Percentiles rank a stretch among this genome's conserved stretches.
phyloP scores from a whole-genome alignment of 2,329 filamentous ascomycete genomes.

The Cercospora janseana region DNA sequence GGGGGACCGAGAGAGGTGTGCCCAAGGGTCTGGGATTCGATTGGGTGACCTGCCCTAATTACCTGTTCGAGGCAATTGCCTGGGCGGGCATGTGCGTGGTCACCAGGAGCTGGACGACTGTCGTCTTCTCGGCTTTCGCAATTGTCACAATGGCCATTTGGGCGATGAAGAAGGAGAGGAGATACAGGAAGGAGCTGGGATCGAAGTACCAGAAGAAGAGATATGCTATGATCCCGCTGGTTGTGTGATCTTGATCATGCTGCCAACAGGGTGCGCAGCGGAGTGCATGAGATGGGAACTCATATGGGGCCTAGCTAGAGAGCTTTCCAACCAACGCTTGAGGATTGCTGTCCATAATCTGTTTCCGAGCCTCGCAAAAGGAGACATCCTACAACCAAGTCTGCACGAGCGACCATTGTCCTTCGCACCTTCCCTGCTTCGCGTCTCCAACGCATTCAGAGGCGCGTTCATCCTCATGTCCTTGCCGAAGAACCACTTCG shows the following conservation, averaged over 20 bases:
- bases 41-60: conserved; percentile 93
- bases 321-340: no score
- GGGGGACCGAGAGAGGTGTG: conserved; percentile 83
- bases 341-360: no score
- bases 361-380: no score
- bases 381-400: no score
- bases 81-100: conserved; percentile 82
- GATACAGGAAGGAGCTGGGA: conserved; percentile 86
- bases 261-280: no score
- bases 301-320: no score
- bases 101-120: conserved; percentile 73
- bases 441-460: no score
- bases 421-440: no score
- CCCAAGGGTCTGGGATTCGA: conserved; percentile 80
- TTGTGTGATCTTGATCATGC: conserved; percentile 54
- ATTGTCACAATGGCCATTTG: conserved; percentile 78
- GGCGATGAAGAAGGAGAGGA: conserved; percentile 88
- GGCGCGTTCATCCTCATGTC: no score
- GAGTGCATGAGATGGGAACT: no score
- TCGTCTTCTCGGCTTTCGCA: conserved; percentile 72
- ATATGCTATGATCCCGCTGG: conserved; percentile 74
- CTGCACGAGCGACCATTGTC: no score
- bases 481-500: no score
- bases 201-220: conserved; percentile 95
- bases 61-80: conserved; percentile 84